Base-by-base conservation (phyloP, 306 rosid species). In the Begonia fuchsioides region DNA sequence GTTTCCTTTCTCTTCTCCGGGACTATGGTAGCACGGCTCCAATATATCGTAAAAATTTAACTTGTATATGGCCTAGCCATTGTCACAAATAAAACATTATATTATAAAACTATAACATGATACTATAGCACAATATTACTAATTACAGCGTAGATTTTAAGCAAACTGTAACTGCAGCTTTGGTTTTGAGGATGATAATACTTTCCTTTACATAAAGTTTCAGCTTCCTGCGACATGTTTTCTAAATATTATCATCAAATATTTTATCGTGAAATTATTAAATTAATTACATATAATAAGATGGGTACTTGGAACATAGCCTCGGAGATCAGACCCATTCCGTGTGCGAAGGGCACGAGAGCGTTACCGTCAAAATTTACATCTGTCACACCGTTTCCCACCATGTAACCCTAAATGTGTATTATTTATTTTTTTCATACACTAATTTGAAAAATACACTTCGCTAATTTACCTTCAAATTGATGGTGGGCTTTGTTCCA, bases 321-420 rank as follows among this genome's bases (percentile, higher is more conserved):
- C 40, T 86, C 72, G 2, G 96, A 74, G 46, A 86, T 69, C 44
- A 86, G 90, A 15, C 76, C 93, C 96, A 86, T 86, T 9, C 96
- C 93, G 35, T 79, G 88, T 45, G 70, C 90, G 68, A 86, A 86
- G 20, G 93, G 93, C 43, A 82, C 71, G 9, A 82, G 60, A 59
- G 96, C 90, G 55, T 82, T 70, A 41, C 57, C 71, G 53, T 86
- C 93, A 63, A 79, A 69, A 38, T 1, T 40, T 3, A 3, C n/a
- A 62, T 79, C 96, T 15, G 93, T 72, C 5, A 86, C 86, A 14
- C 83, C 96, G 44, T 86, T 86, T 39, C 93, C 96, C 55, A 82
- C 77, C 67, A 86, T 47, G 72, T 79, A 86, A 56, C 96, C 96
- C 86, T 80, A 47, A 6, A 2, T 14, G 6, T 9, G 13, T 2